These are phyloP conservation scores for Colletotrichum falcatum DNA, from an alignment of 2,329 filamentous ascomycete species.

Conservation along the genomic window DNA sequence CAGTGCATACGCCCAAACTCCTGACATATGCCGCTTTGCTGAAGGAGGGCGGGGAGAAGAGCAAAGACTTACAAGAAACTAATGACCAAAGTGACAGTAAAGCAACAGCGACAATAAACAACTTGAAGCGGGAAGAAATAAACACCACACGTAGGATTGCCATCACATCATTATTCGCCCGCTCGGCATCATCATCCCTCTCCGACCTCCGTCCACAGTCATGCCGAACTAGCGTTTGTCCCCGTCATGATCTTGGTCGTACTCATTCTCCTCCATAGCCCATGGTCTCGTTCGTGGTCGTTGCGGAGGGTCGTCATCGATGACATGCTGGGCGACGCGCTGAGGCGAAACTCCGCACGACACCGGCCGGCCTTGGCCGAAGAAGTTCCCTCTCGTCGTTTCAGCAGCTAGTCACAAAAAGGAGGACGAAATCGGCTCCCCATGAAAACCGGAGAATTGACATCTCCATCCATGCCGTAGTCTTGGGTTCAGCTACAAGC, in stretches of 20 bases:
- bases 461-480: background rate
- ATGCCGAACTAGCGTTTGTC: background rate
- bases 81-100: background rate
- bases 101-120: background rate
- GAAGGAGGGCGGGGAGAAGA: background rate
- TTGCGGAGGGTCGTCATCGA: background rate
- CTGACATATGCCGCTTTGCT: constrained; percentile 6
- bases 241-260: constrained; percentile 2
- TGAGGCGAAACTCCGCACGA: background rate
- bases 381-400: background rate
- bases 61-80: background rate
- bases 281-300: background rate
- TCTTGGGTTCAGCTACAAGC: background rate
- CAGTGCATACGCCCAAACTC: background rate
- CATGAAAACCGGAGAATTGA: background rate
- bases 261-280: background rate
- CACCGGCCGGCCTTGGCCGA: background rate
- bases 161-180: constrained; percentile 3
- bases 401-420: background rate
- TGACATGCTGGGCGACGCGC: background rate
- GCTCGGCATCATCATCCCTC: no score
- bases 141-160: constrained; percentile 1
- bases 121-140: background rate
- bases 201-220: background rate
- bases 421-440: background rate